Evolutionary conservation across 257 asterid genomes (phyloP), one percentile per base, ranked within the genome.

Genomic region (Jacaranda mimosifolia): DNA sequence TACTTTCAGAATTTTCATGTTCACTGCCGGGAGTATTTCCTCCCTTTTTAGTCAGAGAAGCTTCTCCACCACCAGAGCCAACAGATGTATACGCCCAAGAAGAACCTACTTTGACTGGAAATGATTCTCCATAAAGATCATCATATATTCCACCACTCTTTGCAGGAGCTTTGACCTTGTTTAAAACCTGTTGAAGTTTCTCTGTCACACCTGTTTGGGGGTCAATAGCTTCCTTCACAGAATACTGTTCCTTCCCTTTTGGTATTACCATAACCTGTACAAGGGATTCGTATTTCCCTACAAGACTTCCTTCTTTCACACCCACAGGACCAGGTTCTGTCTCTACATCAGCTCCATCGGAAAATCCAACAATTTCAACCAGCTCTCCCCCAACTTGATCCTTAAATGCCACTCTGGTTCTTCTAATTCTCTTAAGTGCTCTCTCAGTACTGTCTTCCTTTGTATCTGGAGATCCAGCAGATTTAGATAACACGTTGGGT

Each of bases 91-190:
- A 82, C 11, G 97, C 99, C 99, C 99, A 94, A 78, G 96, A 87
- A 55, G 96, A 87, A 52, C 98, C 98, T 3, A 89, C 97, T 82
- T 91, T 90, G 36, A 81, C 89, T n/a, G 92, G 79, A 72, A 85
- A 81, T 6, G 98, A 88, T 60, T 93, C 99, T 74, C 98, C 98
- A 81, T 89, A 93, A 45, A 96, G 93, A 84, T 90, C 98, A 75
- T 89, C 98, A 63, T 93, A 96, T 59, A 96, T 93, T 63, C 98
- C 98, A 81, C 76, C 78, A 73, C 85, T 81, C 82, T 80, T 89
- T 14, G 85, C 76, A 1, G 90, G 86, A 80, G 85, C 83, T 81
- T 87, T 91, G 72, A 91, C 90, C 86, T 85, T 89, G 82, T 91
- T 82, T 74, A 89, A 83, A 66, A 89, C 96, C 81, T 88, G 88